phyloP scores from a whole-genome alignment of 495 filamentous ascomycete genomes.

The Xylaria grammica region DNA sequence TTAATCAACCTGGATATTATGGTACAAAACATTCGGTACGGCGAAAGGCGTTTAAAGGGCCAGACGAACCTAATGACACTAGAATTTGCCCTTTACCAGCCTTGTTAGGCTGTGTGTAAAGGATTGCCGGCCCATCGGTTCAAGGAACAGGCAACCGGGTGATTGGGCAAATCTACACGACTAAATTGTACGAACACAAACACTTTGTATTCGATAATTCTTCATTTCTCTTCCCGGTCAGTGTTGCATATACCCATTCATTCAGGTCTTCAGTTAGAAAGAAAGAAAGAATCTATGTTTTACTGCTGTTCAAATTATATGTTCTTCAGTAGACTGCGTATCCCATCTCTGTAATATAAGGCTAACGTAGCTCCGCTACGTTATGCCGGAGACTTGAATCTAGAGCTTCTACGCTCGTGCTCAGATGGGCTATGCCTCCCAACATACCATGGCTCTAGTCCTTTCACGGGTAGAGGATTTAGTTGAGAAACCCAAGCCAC shows the following conservation, averaged over 20 bases:
- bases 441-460: too few species aligned
- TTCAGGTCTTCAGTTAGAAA: slow-evolving; percentile 15
- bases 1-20: slow-evolving; percentile 23
- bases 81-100: background rate
- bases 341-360: too few species aligned
- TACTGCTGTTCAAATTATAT: slow-evolving; percentile 9
- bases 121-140: background rate
- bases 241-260: slow-evolving; percentile 24
- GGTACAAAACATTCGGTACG: slow-evolving; percentile 16
- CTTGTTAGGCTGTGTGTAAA: slow-evolving; percentile 1
- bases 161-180: slow-evolving; percentile 19
- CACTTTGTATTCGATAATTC: slow-evolving; percentile 11
- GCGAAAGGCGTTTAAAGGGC: slow-evolving; percentile 25
- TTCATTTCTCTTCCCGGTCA: slow-evolving; percentile 11
- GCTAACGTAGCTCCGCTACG: too few species aligned
- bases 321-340: background rate
- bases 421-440: too few species aligned
- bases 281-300: slow-evolving; percentile 20
- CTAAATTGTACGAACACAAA: slow-evolving; percentile 20
- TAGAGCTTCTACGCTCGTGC: too few species aligned
- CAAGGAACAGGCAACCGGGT: background rate
- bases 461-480: too few species aligned
- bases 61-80: slow-evolving; percentile 15
- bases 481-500: too few species aligned
- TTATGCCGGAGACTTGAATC: too few species aligned